Evolutionary conservation across 2,329 filamentous ascomycete genomes (phyloP).

Genomic region (Mycocentrospora acerina): DNA sequence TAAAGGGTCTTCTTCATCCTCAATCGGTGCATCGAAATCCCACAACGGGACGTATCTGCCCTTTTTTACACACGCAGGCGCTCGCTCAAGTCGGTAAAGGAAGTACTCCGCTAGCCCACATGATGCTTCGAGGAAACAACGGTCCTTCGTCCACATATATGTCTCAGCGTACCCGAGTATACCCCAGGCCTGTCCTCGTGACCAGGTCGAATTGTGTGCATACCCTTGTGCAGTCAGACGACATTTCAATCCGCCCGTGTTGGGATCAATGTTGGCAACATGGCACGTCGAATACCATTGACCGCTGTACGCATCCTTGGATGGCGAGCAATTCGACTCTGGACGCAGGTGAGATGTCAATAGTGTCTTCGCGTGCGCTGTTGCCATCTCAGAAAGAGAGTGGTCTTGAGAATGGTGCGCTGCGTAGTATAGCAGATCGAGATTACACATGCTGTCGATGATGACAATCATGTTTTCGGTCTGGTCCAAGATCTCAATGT

Average conservation of each 20-base stretch:
- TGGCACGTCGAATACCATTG: slow-evolving; percentile 40
- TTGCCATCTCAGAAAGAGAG: slow-evolving; percentile 39
- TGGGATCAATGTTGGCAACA: slow-evolving; percentile 46
- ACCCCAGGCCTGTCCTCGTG: slow-evolving; percentile 50
- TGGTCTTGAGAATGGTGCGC: slow-evolving; percentile 35
- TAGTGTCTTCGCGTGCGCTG: slow-evolving; percentile 45
- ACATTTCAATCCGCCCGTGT: slow-evolving; percentile 37
- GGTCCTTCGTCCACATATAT: slow-evolving; percentile 45
- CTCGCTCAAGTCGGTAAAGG: slow-evolving; percentile 39
- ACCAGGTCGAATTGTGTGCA: slow-evolving; percentile 44
- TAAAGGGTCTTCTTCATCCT: slow-evolving; percentile 26
- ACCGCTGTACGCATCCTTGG: slow-evolving; percentile 12
- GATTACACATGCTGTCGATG: slow-evolving; percentile 41
- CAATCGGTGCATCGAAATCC: slow-evolving; percentile 52
- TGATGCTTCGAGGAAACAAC: slow-evolving; percentile 44
- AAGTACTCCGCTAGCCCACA: slow-evolving; percentile 49
- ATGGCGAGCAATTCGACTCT: slow-evolving; percentile 19
- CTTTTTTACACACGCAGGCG: slow-evolving; percentile 10
- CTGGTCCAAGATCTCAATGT: slow-evolving; percentile 42
- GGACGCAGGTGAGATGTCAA: slow-evolving; percentile 45
- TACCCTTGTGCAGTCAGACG: slow-evolving; percentile 49
- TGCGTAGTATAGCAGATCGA: slow-evolving; percentile 48
- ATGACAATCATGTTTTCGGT: slow-evolving; percentile 45
- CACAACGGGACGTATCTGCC: slow-evolving; percentile 44
- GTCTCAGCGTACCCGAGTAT: slow-evolving; percentile 48